These are phyloP conservation scores for Geosmithia putterillii DNA, from an alignment of 2,329 filamentous ascomycete genomes.

Conservation along the genomic window DNA sequence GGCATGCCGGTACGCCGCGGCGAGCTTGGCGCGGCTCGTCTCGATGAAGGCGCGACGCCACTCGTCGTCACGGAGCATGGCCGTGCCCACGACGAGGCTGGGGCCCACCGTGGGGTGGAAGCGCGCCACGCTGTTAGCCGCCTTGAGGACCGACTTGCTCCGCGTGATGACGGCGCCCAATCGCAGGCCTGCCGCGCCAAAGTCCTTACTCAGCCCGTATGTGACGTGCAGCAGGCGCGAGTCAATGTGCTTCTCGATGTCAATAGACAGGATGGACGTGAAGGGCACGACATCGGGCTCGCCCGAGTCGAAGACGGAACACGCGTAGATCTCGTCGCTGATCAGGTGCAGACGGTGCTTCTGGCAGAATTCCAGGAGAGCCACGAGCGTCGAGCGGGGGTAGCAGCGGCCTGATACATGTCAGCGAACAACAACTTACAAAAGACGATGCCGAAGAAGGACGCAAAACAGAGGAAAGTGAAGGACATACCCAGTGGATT, in stretches of 20 bases:
- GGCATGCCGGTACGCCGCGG: conserved; percentile 24
- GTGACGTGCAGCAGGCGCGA: conserved; percentile 35
- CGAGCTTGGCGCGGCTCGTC: conserved; percentile 23
- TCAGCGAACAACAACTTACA: conserved; percentile 4
- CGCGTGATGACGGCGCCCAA: conserved; percentile 33
- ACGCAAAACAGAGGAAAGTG: neutral
- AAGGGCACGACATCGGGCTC: conserved; percentile 21
- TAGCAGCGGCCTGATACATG: conserved; percentile 25
- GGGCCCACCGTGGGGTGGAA: conserved; percentile 35
- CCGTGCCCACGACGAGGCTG: conserved; percentile 25
- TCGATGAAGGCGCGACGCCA: conserved; percentile 32
- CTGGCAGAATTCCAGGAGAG: conserved; percentile 35
- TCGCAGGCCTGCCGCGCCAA: conserved; percentile 38
- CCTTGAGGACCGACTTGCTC: conserved; percentile 16
- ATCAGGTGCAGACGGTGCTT: conserved; percentile 38
- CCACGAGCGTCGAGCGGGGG: conserved; percentile 24
- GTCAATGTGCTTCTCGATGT: conserved; percentile 29
- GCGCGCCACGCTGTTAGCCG: conserved; percentile 24
- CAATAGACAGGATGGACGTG: conserved; percentile 34
- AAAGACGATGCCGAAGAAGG: no score
- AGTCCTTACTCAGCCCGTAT: conserved; percentile 34
- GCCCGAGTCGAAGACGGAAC: conserved; percentile 30
- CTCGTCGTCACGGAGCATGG: conserved; percentile 30
- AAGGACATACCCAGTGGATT: conserved; percentile 35
- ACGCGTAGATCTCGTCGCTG: conserved; percentile 46